Percentiles rank a stretch among this genome's conserved stretches.
These are phyloP conservation scores for Diversispora eburnea DNA, from an alignment of 192 early-diverging fungal genomes.

Conservation along the genomic window DNA sequence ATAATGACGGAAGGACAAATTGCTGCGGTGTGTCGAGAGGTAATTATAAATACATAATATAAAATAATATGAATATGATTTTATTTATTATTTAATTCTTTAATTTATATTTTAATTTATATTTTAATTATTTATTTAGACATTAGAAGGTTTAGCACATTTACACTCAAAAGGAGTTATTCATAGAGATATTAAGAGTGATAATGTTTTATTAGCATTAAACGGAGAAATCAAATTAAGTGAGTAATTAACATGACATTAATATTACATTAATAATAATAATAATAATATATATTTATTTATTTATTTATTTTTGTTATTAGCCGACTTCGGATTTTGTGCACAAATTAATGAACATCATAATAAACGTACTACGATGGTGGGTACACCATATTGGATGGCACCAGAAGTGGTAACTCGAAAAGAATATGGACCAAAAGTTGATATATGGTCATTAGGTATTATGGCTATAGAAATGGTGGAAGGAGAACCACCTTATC, in stretches of 20 bases:
- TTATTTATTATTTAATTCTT: constrained; percentile 1
- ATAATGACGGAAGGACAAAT: constrained; percentile 81
- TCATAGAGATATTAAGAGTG: constrained; percentile 85
- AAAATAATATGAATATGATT: neutral
- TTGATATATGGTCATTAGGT: constrained; percentile 97
- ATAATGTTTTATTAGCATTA: constrained; percentile 73
- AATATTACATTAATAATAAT: too few relatives aligned
- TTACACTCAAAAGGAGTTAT: constrained; percentile 73
- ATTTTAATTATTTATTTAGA: constrained; percentile 41
- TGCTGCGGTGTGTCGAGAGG: constrained; percentile 71
- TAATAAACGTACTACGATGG: constrained; percentile 75
- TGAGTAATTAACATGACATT: constrained; percentile 30
- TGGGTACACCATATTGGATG: constrained; percentile 95
- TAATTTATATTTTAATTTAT: constrained; percentile 2
- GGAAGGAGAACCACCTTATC: constrained; percentile 95
- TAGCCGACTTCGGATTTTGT: constrained; percentile 87
- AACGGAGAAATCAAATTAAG: constrained; percentile 70
- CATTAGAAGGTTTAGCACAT: constrained; percentile 67
- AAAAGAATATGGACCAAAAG: constrained; percentile 87
- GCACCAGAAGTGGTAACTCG: constrained; percentile 93
- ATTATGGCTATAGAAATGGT: constrained; percentile 99
- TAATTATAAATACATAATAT: constrained; percentile 18
- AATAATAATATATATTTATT: neutral
- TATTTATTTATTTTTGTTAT: constrained; percentile 22
- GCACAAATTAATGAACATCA: constrained; percentile 68